Conservation (phyloP, 2,329 filamentous ascomycete genomes). For the Aureobasidium pullulans region DNA sequence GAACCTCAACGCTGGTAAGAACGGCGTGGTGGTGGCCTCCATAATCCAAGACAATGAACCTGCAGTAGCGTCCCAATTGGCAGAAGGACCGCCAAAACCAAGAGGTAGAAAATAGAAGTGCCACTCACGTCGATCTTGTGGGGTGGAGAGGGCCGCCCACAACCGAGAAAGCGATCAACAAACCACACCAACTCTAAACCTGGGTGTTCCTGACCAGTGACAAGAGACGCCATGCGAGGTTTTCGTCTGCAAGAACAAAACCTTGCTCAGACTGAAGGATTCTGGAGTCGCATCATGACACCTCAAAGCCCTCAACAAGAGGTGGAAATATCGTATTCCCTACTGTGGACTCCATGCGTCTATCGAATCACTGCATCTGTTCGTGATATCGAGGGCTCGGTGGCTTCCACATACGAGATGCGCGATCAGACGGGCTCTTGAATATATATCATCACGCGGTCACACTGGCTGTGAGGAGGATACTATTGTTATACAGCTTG, state of each 20-base stretch:
- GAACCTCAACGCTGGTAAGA: conserved; percentile 1
- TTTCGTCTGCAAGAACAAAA: neutral
- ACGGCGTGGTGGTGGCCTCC: neutral
- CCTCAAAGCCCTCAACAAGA: neutral
- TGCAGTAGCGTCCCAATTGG: conserved; percentile 5
- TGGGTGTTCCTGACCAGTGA: neutral
- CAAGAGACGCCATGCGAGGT: neutral
- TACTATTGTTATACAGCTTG: conserved; percentile 5
- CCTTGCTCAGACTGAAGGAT: neutral
- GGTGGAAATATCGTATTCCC: conserved; percentile 3
- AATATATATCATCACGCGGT: neutral
- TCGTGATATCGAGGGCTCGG: neutral
- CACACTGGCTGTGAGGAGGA: neutral
- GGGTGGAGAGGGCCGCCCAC: neutral
- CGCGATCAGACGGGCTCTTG: neutral
- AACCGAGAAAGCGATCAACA: conserved; percentile 4
- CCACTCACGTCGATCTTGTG: conserved; percentile 6
- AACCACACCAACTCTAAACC: neutral
- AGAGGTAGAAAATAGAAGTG: conserved; percentile 10
- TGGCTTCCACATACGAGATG: neutral
- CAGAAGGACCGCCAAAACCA: neutral
- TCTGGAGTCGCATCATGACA: neutral
- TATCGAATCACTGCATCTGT: neutral
- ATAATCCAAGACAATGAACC: conserved; percentile 6
- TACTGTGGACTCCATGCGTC: neutral